Evolutionary conservation across 345 rosid species (phyloP), one percentile per base, ranked within the genome.

Genomic region (Pugionium dolabratum): DNA sequence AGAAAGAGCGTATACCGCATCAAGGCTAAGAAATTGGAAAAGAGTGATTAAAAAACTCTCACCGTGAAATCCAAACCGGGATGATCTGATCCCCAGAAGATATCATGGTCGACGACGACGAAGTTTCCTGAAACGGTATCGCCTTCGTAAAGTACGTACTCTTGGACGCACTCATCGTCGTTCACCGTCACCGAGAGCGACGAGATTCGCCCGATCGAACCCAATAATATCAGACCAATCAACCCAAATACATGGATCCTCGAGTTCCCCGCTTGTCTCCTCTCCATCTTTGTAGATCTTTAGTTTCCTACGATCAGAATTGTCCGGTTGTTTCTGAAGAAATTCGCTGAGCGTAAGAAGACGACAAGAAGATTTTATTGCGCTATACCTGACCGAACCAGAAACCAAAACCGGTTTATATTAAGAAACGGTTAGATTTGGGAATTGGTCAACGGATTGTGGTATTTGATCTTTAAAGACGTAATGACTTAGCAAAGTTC

Each of bases 81-180:
- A 76, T 94, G 99, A 81, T 94, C 99, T 18, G 96, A 82, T 74
- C 84, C 73, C 99, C 97, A 94, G 89, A 90, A 94, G 77, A 94
- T 94, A 67, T 94, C 99, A 72, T 94, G 97, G 67, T 94, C 99
- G 45, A 94, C 97, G 54, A 94, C 99, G 7, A 94, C 99, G 85
- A 86, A 94, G 83, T 88, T 90, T 0, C 99, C 99, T 1, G 99
- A 83, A 46, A 94, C 76, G 54, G 80, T 75, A 72, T 94, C 99
- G 64, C 92, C 97, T 73, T 94, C 97, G 80, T 90, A 88, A 37
- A 90, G 84, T 31, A 94, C 96, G 58, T 94, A 90, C 68, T 90
- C 99, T 73, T 88, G 88, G 1, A 94, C 93, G 71, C 99, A 94
- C 73, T 94, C 97, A 2, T 79, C 84, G 18, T 90, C 86, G 81